Percentiles rank a stretch among this genome's conserved stretches.
phyloP scores from a whole-genome alignment of 805 yeast species.

The Saccharomyces jurei region DNA sequence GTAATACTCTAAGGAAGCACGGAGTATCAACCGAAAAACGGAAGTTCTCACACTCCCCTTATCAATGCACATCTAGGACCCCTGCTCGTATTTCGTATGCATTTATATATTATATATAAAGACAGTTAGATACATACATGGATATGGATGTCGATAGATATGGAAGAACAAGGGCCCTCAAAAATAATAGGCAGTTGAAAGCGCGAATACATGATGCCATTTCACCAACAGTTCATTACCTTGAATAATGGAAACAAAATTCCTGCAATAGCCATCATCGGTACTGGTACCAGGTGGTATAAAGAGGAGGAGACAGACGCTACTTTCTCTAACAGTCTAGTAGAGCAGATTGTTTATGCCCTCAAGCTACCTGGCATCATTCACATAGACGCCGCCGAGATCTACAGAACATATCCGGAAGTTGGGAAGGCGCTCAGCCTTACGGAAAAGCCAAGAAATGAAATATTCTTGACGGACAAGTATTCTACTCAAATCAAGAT shows the following conservation, averaged over 20 bases:
- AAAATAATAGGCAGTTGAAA: background rate
- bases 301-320: constrained; percentile 23
- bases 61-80: background rate
- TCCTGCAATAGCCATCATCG: constrained; percentile 45
- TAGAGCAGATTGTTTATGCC: constrained; percentile 28
- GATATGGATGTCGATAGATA: background rate
- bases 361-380: constrained; percentile 39
- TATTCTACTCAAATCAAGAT: constrained; percentile 26
- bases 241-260: constrained; percentile 34
- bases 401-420: constrained; percentile 47
- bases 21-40: background rate
- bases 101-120: background rate
- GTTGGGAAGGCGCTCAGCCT: constrained; percentile 40
- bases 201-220: constrained; percentile 6
- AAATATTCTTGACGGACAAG: constrained; percentile 50
- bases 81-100: background rate
- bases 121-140: background rate
- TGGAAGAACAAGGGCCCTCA: too few relatives aligned
- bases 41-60: background rate
- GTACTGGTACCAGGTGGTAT: constrained; percentile 56
- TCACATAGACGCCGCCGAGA: constrained; percentile 54
- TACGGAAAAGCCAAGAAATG: constrained; percentile 38
- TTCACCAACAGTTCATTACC: constrained; percentile 23
- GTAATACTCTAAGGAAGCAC: background rate
- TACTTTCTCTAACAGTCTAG: constrained; percentile 27